Evolutionary conservation across 2,329 filamentous ascomycete genomes (phyloP).

Genomic region (Metarhizium album): DNA sequence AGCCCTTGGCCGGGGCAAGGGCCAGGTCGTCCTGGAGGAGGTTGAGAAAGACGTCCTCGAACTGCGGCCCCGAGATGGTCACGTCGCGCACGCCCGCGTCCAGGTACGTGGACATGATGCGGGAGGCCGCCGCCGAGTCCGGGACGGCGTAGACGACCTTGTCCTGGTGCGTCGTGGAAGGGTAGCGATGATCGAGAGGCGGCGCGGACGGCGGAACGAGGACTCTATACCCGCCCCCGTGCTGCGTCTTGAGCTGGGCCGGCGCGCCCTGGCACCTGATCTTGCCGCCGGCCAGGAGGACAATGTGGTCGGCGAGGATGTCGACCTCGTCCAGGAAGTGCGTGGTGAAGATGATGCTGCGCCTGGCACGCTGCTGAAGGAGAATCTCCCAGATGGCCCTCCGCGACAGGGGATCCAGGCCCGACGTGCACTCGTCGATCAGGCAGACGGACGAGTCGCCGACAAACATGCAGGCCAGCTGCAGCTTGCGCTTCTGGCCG

Average conservation of each 20-base stretch:
- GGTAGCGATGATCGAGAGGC: constrained; percentile 20
- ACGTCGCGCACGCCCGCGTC: constrained; percentile 33
- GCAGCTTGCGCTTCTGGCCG: constrained; percentile 59
- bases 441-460: constrained; percentile 56
- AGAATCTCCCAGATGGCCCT: constrained; percentile 63
- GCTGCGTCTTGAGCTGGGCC: constrained; percentile 50
- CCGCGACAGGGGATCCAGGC: constrained; percentile 54
- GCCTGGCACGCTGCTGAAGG: constrained; percentile 47
- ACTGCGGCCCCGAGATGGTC: constrained; percentile 18
- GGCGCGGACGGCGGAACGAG: constrained; percentile 22
- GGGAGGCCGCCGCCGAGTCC: constrained; percentile 17
- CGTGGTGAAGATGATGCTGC: constrained; percentile 57
- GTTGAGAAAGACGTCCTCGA: constrained; percentile 24
- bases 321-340: constrained; percentile 64
- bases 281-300: constrained; percentile 52
- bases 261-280: constrained; percentile 52
- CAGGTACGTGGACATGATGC: constrained; percentile 30
- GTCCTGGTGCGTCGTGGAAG: constrained; percentile 42
- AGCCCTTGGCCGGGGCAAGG: not conserved
- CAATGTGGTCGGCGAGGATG: constrained; percentile 56
- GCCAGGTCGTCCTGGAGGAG: not conserved
- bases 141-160: constrained; percentile 43
- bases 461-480: constrained; percentile 62
- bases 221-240: constrained; percentile 55
- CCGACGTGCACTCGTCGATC: constrained; percentile 60